phyloP scores from a whole-genome alignment of 2,329 filamentous ascomycete species.

The Calonectria pseudoreteaudii region DNA sequence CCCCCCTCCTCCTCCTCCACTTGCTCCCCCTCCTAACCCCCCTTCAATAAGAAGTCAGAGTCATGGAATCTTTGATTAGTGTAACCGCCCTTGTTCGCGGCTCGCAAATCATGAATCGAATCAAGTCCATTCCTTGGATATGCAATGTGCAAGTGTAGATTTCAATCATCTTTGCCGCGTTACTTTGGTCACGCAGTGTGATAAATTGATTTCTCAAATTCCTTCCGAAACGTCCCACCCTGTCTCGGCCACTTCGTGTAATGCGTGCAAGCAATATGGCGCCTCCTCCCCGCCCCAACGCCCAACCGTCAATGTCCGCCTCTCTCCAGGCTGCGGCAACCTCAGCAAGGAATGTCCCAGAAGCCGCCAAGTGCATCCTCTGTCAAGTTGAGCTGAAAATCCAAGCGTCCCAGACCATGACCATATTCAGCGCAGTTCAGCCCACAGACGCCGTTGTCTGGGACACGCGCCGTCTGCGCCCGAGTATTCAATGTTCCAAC shows the following conservation, averaged over 20 bases:
- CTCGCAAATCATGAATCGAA: constrained; percentile 13
- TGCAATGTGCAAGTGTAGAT: background rate
- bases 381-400: constrained; percentile 4
- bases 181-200: constrained; percentile 6
- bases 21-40: background rate
- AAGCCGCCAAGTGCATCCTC: background rate
- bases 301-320: background rate
- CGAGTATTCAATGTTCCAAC: constrained; percentile 1
- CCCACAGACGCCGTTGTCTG: constrained; percentile 2
- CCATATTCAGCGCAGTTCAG: background rate
- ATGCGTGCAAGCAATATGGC: background rate
- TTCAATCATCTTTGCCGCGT: constrained; percentile 9
- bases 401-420: background rate
- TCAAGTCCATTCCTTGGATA: constrained; percentile 9
- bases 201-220: constrained; percentile 19
- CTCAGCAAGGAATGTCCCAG: constrained; percentile 13
- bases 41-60: background rate
- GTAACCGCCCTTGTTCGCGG: background rate
- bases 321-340: constrained; percentile 3
- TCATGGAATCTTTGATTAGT: background rate
- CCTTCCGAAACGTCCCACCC: constrained; percentile 15
- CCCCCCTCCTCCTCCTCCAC: background rate
- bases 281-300: background rate
- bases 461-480: background rate
- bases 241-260: background rate